phyloP scores from a whole-genome alignment of 1,139 yeast genomes.

The Geotrichum histeridarum region DNA sequence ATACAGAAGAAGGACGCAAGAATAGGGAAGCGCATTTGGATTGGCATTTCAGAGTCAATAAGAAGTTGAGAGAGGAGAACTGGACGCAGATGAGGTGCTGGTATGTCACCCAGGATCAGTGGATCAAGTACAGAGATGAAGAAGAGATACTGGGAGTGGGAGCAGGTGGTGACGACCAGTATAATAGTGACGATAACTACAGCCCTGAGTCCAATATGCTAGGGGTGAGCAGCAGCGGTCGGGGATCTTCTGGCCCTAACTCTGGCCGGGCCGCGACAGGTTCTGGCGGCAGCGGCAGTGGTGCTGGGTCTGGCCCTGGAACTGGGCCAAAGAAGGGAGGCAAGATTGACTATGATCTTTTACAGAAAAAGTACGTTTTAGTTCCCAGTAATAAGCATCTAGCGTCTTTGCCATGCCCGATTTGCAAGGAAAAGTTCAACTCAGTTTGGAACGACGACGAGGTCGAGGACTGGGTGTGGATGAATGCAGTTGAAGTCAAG shows the following conservation, averaged over 20 bases:
- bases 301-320: not conserved
- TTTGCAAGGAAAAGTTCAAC: constrained; percentile 76
- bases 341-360: constrained; percentile 23
- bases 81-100: constrained; percentile 67
- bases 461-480: constrained; percentile 95
- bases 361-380: constrained; percentile 33
- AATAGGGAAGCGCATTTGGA: constrained; percentile 68
- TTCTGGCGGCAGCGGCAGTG: not conserved
- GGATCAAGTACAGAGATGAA: constrained; percentile 71
- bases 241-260: not conserved
- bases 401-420: constrained; percentile 71
- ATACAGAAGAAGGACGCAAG: constrained; percentile 53
- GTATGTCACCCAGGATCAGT: constrained; percentile 69
- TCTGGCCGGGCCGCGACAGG: constrained; percentile 15
- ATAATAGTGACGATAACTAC: constrained; percentile 25
- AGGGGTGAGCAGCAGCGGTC: constrained; percentile 18
- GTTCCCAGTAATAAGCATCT: constrained; percentile 69
- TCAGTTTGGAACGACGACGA: constrained; percentile 84
- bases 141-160: constrained; percentile 43
- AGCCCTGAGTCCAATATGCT: constrained; percentile 16
- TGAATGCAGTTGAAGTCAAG: constrained; percentile 64
- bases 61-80: constrained; percentile 55
- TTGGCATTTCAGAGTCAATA: constrained; percentile 94
- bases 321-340: constrained; percentile 11
- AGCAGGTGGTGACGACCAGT: constrained; percentile 22